Evolutionary conservation across 2,329 filamentous ascomycete species (phyloP).

Genomic region (Aspergillus carbonarius): DNA sequence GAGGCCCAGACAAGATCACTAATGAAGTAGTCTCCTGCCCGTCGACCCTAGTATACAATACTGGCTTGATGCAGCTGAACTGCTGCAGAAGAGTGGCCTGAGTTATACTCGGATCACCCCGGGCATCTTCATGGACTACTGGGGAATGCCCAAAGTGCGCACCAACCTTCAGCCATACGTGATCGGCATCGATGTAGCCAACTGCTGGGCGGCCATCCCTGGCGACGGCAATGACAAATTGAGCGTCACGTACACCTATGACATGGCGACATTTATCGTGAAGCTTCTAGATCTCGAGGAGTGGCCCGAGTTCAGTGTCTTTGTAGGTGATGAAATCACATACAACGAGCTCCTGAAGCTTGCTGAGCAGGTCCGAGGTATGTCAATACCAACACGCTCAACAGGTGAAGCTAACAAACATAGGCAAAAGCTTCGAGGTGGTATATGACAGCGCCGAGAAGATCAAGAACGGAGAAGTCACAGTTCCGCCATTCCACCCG

Average conservation of each 20-base stretch:
- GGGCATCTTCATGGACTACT: conserved; percentile 52
- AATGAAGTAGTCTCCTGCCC: conserved; percentile 22
- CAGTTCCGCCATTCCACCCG: conserved; percentile 29
- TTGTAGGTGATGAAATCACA: conserved; percentile 44
- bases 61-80: conserved; percentile 28
- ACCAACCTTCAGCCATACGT: conserved; percentile 42
- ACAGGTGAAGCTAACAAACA: not conserved
- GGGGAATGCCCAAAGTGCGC: conserved; percentile 38
- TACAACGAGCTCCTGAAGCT: conserved; percentile 48
- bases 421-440: conserved; percentile 38
- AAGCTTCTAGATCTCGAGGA: conserved; percentile 41
- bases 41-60: conserved; percentile 33
- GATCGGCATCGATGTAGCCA: conserved; percentile 47
- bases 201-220: conserved; percentile 50
- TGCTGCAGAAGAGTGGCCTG: conserved; percentile 35
- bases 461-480: conserved; percentile 35
- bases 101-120: conserved; percentile 42
- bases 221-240: conserved; percentile 48
- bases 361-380: conserved; percentile 45
- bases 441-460: conserved; percentile 34
- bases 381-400: conserved; percentile 14
- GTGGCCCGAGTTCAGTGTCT: conserved; percentile 45
- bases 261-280: conserved; percentile 51
- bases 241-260: conserved; percentile 51
- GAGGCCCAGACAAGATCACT: conserved; percentile 4